Base-by-base conservation (phyloP, 768 basidiomycete genomes). In the Nidularia sp. region DNA sequence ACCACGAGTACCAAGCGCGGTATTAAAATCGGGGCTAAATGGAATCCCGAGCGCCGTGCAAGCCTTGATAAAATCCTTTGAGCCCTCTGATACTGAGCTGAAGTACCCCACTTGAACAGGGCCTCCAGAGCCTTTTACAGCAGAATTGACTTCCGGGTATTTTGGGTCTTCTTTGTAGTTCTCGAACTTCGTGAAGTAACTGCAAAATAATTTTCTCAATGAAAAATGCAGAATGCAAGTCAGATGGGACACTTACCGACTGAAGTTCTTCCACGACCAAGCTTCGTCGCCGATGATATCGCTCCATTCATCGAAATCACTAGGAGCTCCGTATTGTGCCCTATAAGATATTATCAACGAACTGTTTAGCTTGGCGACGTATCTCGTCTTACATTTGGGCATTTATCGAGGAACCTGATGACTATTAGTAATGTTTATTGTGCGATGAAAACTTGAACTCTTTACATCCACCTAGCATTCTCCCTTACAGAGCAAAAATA, bases 271-370 rank as follows among this genome's bases (percentile, higher is more conserved):
- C 72, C 75, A 84, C 15, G 79, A 66, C 85, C 85, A 90, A 6
- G 78, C 77, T 12, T 78, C 69, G 45, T 86, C 83, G 5, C 74
- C 79, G 9, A 72, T 74, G 25, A 81, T 67, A 0, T 62, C 51
- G 1, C 80, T 83, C 79, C 84, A 87, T 62, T 88, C 75, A 57
- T 88, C 84, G 57, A 82, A 89, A 60, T 90, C 87, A 1, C 81
- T 78, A 2, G 86, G 83, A 6, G 85, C 78, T 4, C 86, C 86
- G 47, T 81, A 82, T 8, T 88, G 87, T 48, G 81, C 81, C 78
- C 78, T 74, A 34, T 8, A 25, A 52, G 8, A 46, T 41, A 52
- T 22, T 36, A 10, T 6, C 31, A 2, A 43, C 6, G 32, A n/a
- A 32, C 5, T 18, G 15, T 39, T 25, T 18, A 18, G 22, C 34